These are phyloP conservation scores for Histomonas meleagridis DNA, from an alignment of 208 protist species.

Conservation along the genomic window DNA sequence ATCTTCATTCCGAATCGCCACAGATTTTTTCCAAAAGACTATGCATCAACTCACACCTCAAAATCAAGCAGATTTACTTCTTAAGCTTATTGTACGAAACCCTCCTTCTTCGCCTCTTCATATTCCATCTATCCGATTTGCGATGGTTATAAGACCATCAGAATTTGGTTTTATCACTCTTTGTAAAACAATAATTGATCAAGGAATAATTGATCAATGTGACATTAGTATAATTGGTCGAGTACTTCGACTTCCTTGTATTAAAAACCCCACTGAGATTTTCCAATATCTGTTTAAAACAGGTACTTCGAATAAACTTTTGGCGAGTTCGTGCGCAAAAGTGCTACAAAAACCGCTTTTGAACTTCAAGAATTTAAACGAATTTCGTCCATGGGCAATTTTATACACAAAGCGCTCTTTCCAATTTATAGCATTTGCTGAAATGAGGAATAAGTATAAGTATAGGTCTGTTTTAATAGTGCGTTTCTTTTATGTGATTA, in stretches of 20 bases:
- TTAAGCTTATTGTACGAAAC: not conserved
- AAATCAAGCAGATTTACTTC: not conserved
- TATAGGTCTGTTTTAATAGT: not conserved
- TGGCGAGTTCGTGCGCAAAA: not conserved
- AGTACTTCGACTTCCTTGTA: not conserved
- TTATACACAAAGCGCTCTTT: not conserved
- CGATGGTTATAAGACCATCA: not conserved
- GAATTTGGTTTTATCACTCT: slow-evolving; percentile 17
- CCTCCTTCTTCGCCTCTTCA: not conserved
- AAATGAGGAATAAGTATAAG: not conserved
- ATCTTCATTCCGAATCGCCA: not conserved
- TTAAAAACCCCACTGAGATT: slow-evolving; percentile 31
- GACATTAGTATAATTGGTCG: not conserved
- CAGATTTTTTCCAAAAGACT: not conserved
- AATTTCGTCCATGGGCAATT: not conserved
- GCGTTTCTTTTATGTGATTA: not conserved
- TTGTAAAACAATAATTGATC: not conserved
- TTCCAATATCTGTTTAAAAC: not conserved
- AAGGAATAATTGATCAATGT: not conserved
- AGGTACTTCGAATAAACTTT: not conserved
- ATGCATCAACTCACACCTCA: not conserved
- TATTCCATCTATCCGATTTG: not conserved
- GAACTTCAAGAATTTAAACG: not conserved
- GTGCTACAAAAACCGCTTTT: not conserved
- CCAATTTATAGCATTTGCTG: not conserved